These are phyloP conservation scores for Eleusine indica DNA, from an alignment of 176 grass and related monocot genomes.

Conservation along the genomic window DNA sequence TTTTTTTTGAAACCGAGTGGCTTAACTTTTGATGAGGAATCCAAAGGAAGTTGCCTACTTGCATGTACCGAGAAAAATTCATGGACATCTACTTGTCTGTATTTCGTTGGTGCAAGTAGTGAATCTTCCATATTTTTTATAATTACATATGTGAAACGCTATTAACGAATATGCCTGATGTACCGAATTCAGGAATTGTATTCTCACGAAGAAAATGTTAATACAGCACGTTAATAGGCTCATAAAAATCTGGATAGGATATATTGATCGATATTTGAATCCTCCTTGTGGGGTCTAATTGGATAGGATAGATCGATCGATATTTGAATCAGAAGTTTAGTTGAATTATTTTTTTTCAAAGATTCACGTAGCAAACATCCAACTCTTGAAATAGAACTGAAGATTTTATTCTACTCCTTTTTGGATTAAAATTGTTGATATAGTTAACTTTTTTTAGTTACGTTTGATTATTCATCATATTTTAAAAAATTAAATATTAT, in stretches of 20 bases:
- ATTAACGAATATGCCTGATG: conserved; percentile 16
- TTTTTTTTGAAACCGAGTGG: not conserved
- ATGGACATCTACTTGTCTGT: conserved; percentile 14
- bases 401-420: not conserved
- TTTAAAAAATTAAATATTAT: too few species aligned
- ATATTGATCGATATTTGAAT: not conserved
- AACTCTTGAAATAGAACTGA: not conserved
- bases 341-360: not conserved
- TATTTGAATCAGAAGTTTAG: not conserved
- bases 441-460: too few species aligned
- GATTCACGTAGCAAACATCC: not conserved
- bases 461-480: too few species aligned
- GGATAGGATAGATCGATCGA: not conserved
- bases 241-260: too few species aligned
- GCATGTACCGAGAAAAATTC: not conserved
- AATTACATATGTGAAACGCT: not conserved
- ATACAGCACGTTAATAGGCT: too few species aligned
- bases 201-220: not conserved
- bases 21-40: conserved; percentile 2
- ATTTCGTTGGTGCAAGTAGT: not conserved
- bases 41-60: not conserved
- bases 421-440: too few species aligned
- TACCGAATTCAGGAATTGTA: not conserved
- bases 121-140: not conserved
- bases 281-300: not conserved